Evolutionary conservation across 345 rosid species (phyloP).

Genomic region (Draba incana): DNA sequence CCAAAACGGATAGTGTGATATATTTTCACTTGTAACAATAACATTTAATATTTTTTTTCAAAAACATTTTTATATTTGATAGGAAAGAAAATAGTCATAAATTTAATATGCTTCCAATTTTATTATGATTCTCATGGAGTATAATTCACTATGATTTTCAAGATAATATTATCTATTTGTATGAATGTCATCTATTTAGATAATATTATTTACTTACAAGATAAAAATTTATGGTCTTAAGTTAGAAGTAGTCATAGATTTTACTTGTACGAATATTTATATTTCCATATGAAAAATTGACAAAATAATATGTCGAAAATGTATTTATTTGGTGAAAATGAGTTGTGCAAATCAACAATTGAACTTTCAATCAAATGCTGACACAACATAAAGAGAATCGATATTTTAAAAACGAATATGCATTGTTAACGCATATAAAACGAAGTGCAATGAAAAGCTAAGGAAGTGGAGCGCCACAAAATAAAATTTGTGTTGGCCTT

Average conservation of each 20-base stretch:
- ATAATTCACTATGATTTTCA: slow-evolving; percentile 8
- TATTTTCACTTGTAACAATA: not conserved
- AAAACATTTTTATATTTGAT: not conserved
- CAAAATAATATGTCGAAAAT: not conserved
- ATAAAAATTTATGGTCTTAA: not conserved
- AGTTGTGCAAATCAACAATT: not conserved
- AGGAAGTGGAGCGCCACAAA: slow-evolving; percentile 42
- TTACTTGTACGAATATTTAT: not conserved
- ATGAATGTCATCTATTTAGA: no score
- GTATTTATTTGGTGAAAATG: not conserved
- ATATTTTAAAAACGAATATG: not conserved
- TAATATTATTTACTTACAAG: no score
- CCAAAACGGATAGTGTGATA: not conserved
- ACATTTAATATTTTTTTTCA: not conserved
- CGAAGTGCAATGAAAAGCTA: slow-evolving; percentile 13
- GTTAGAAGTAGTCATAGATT: not conserved
- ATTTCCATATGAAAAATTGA: not conserved
- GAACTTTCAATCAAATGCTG: not conserved
- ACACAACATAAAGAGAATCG: not conserved
- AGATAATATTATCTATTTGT: slow-evolving; percentile 7
- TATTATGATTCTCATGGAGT: not conserved
- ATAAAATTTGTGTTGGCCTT: slow-evolving; percentile 21
- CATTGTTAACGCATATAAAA: slow-evolving; percentile 12
- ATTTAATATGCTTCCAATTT: not conserved
- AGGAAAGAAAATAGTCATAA: not conserved